Percentiles rank a stretch among this genome's conserved stretches.
These are phyloP conservation scores for Pleurotus cornucopiae DNA, from an alignment of 768 basidiomycete genomes.

Conservation along the genomic window DNA sequence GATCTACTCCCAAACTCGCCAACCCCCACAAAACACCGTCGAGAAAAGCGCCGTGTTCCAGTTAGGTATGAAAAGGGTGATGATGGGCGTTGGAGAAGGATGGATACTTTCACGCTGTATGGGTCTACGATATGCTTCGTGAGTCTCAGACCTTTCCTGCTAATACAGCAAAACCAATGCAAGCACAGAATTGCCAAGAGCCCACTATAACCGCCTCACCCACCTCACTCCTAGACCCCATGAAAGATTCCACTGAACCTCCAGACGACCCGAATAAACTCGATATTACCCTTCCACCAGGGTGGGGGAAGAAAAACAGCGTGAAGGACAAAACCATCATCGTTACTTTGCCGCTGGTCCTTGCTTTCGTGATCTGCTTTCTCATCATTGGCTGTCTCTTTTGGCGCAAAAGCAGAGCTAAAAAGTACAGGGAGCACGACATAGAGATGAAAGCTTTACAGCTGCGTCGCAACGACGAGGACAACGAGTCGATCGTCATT, in stretches of 20 bases:
- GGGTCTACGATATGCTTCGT: conserved; percentile 67
- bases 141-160: conserved; percentile 20
- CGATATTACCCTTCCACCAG: conserved; percentile 43
- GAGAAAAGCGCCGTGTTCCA: conserved; percentile 32
- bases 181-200: conserved; percentile 19
- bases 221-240: conserved; percentile 15
- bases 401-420: conserved; percentile 46
- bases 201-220: conserved; percentile 24
- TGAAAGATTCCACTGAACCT: conserved; percentile 15
- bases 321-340: conserved; percentile 33
- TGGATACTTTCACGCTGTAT: conserved; percentile 54
- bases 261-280: conserved; percentile 19
- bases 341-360: conserved; percentile 54
- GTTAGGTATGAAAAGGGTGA: conserved; percentile 47
- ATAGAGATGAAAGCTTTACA: conserved; percentile 44
- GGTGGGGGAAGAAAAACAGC: conserved; percentile 36
- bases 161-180: not conserved
- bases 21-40: conserved; percentile 12
- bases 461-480: conserved; percentile 21
- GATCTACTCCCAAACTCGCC: conserved; percentile 10
- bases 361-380: conserved; percentile 56
- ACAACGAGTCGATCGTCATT: conserved; percentile 30
- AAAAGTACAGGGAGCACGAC: conserved; percentile 34
- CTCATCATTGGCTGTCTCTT: conserved; percentile 61
- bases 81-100: conserved; percentile 58